Percentiles rank a stretch among this genome's conserved stretches.
Conservation (phyloP, 2,329 filamentous ascomycete genomes). For the Aureobasidium subglaciale region DNA sequence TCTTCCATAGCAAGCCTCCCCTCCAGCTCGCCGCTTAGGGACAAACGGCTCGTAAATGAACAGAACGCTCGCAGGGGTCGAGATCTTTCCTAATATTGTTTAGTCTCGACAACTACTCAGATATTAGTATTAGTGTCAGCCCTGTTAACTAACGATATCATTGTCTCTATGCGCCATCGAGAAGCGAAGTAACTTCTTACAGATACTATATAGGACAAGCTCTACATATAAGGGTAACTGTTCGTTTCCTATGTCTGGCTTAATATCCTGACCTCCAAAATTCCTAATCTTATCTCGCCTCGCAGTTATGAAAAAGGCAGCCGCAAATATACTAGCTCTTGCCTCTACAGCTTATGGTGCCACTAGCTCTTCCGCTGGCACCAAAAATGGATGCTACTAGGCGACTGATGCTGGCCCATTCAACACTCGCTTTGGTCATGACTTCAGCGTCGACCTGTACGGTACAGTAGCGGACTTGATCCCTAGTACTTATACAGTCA, state of each 20-base stretch:
- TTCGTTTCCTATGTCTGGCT: not conserved
- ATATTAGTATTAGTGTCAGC: not conserved
- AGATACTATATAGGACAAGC: not conserved
- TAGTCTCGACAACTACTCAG: not conserved
- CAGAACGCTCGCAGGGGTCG: too few relatives aligned
- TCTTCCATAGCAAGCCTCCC: too few relatives aligned
- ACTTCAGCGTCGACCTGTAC: not conserved
- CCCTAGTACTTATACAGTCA: conserved; percentile 11
- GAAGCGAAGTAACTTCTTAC: not conserved
- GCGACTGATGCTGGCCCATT: not conserved
- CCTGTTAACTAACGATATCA: not conserved
- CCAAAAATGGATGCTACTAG: not conserved
- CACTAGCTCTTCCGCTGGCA: not conserved
- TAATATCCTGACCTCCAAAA: not conserved
- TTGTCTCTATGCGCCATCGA: not conserved
- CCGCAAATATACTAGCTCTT: not conserved
- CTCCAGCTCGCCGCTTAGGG: too few relatives aligned
- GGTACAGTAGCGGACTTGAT: not conserved
- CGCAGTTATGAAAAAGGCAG: not conserved
- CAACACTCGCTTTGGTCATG: not conserved
- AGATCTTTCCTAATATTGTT: not conserved
- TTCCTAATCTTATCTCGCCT: not conserved
- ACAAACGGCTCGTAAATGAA: too few relatives aligned
- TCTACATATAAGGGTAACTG: not conserved
- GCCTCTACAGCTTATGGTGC: not conserved